phyloP scores from a whole-genome alignment of 768 basidiomycete genomes.

The Tulasnella sp. region DNA sequence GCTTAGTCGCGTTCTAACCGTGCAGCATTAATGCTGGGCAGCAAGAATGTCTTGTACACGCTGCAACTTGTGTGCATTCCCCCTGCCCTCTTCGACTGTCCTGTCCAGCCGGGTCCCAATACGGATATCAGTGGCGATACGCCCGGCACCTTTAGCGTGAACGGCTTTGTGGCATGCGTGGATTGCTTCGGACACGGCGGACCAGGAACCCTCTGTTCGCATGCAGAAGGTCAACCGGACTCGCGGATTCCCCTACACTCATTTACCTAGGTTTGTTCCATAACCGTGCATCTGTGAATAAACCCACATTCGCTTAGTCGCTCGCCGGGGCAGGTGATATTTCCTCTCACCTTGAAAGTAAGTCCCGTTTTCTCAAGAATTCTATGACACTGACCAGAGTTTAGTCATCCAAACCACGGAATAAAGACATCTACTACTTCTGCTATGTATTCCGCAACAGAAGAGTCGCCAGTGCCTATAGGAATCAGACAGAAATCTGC shows the following conservation, averaged over 20 bases:
- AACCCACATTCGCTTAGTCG: neutral
- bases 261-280: slow-evolving; percentile 73
- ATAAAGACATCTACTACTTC: neutral
- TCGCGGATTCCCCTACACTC: no score
- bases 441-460: slow-evolving; percentile 32
- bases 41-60: slow-evolving; percentile 68
- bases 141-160: slow-evolving; percentile 58
- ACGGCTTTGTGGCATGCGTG: slow-evolving; percentile 84
- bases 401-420: neutral
- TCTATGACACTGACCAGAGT: slow-evolving; percentile 46
- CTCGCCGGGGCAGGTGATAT: neutral
- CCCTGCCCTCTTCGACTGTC: slow-evolving; percentile 43
- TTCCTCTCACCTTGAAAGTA: slow-evolving; percentile 51
- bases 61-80: slow-evolving; percentile 66
- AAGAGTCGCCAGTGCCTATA: slow-evolving; percentile 62
- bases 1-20: no score
- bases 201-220: slow-evolving; percentile 65
- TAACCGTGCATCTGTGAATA: slow-evolving; percentile 64
- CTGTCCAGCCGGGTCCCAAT: slow-evolving; percentile 80
- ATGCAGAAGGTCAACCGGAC: no score
- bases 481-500: slow-evolving; percentile 83
- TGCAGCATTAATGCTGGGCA: no score
- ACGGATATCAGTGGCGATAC: slow-evolving; percentile 84
- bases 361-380: slow-evolving; percentile 75
- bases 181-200: slow-evolving; percentile 69